phyloP scores from a whole-genome alignment of 2,329 filamentous ascomycete genomes.

The Talaromyces sp. region DNA sequence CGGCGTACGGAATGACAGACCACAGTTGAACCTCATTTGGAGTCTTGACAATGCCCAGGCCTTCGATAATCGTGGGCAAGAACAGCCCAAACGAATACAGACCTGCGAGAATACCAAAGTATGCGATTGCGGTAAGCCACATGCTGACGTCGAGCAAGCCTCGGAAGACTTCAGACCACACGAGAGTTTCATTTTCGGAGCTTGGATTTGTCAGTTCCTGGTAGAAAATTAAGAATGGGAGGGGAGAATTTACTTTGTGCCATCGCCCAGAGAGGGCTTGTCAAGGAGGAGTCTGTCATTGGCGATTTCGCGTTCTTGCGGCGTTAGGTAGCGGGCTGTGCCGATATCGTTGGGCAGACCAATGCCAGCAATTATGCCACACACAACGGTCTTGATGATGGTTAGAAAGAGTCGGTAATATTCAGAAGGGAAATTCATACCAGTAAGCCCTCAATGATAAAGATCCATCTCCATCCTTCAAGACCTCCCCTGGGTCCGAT shows the following conservation, averaged over 20 bases:
- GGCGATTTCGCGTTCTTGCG: constrained; percentile 49
- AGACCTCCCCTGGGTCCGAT: constrained; percentile 53
- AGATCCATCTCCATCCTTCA: constrained; percentile 59
- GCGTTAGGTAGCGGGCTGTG: constrained; percentile 50
- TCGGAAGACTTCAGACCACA: constrained; percentile 59
- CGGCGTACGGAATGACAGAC: constrained; percentile 61
- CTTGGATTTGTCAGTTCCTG: constrained; percentile 5
- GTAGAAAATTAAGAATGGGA: neutral
- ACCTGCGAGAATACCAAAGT: constrained; percentile 55
- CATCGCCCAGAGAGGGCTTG: constrained; percentile 20
- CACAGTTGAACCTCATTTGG: constrained; percentile 57
- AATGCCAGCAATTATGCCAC: constrained; percentile 49
- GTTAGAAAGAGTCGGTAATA: neutral
- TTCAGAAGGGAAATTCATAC: constrained; percentile 12
- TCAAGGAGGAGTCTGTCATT: constrained; percentile 41
- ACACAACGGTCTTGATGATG: constrained; percentile 46
- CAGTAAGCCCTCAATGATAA: constrained; percentile 53
- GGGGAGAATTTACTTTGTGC: constrained; percentile 16
- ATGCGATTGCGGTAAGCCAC: constrained; percentile 59
- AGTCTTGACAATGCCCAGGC: constrained; percentile 49
- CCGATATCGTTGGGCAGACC: constrained; percentile 53
- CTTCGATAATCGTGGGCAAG: constrained; percentile 60
- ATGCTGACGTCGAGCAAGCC: constrained; percentile 57
- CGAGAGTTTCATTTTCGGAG: constrained; percentile 44
- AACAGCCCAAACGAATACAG: constrained; percentile 63